Evolutionary conservation across 495 filamentous ascomycete genomes (phyloP).

Genomic region (Evernia prunastri): DNA sequence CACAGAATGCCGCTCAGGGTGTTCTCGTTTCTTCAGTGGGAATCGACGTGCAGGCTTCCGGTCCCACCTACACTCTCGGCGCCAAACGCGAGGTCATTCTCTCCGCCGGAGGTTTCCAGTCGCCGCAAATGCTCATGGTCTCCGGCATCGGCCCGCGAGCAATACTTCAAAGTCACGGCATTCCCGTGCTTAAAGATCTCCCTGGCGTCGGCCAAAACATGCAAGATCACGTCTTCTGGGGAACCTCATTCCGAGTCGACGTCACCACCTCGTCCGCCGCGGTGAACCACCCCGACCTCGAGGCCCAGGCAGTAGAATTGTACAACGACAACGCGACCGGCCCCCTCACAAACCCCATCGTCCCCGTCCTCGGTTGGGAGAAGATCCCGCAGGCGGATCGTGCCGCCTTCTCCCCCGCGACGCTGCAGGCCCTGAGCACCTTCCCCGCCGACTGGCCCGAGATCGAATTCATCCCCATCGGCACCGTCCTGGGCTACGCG

Average conservation of each 20-base stretch:
- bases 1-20: not conserved
- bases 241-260: slow-evolving; percentile 24
- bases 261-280: slow-evolving; percentile 19
- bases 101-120: slow-evolving; percentile 49
- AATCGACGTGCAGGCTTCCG: not conserved
- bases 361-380: slow-evolving; percentile 15
- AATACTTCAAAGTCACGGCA: slow-evolving; percentile 31
- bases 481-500: slow-evolving; percentile 26
- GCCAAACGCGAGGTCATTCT: slow-evolving; percentile 50
- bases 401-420: slow-evolving; percentile 10
- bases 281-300: slow-evolving; percentile 8
- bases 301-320: not conserved
- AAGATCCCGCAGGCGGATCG: slow-evolving; percentile 17
- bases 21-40: slow-evolving; percentile 22
- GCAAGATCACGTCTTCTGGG: slow-evolving; percentile 26
- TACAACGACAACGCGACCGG: slow-evolving; percentile 11
- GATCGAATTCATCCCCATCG: slow-evolving; percentile 36
- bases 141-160: slow-evolving; percentile 51
- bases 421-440: slow-evolving; percentile 24
- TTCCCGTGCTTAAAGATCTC: slow-evolving; percentile 34
- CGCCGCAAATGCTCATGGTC: slow-evolving; percentile 53
- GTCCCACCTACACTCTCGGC: not conserved
- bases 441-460: slow-evolving; percentile 57
- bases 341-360: slow-evolving; percentile 17
- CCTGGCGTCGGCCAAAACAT: slow-evolving; percentile 50